Evolutionary conservation across 768 basidiomycete species (phyloP).

Genomic region (Boletus eberwhitei): DNA sequence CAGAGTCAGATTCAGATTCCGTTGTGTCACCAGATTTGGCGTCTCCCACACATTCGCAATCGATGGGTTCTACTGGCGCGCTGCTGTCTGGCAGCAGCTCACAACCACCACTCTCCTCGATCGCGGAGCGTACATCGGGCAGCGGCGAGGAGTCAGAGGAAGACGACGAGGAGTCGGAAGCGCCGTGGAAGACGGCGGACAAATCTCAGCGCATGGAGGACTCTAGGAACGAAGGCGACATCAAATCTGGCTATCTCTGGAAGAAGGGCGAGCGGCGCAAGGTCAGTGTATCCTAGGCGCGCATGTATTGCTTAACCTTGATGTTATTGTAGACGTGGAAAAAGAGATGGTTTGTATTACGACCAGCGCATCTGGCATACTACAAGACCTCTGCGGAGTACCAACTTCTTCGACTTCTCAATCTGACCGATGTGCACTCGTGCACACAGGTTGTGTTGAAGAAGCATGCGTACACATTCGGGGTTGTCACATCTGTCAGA

Average conservation of each 20-base stretch:
- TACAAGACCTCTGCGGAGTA: slow-evolving; percentile 97
- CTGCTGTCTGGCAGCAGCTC: slow-evolving; percentile 31
- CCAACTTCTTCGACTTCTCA: slow-evolving; percentile 82
- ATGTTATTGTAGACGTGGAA: slow-evolving; percentile 79
- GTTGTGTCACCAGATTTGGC: slow-evolving; percentile 53
- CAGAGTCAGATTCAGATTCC: slow-evolving; percentile 87
- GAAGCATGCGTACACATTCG: slow-evolving; percentile 85
- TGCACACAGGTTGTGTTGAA: slow-evolving; percentile 87
- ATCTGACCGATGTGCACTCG: slow-evolving; percentile 84
- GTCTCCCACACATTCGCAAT: slow-evolving; percentile 34
- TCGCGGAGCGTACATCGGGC: slow-evolving; percentile 67
- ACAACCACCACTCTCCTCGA: slow-evolving; percentile 64
- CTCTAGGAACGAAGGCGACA: slow-evolving; percentile 62
- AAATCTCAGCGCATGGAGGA: slow-evolving; percentile 41
- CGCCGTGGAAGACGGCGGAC: slow-evolving; percentile 60
- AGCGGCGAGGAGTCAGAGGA: slow-evolving; percentile 80
- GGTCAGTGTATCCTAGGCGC: slow-evolving; percentile 45
- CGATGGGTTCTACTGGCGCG: slow-evolving; percentile 31
- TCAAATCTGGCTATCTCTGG: slow-evolving; percentile 92
- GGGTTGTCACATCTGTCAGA: slow-evolving; percentile 83
- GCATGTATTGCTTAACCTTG: neutral
- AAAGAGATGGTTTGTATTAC: slow-evolving; percentile 96
- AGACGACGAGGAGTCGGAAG: slow-evolving; percentile 64
- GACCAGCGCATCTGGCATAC: slow-evolving; percentile 89
- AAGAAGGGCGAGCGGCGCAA: slow-evolving; percentile 98